phyloP scores from a whole-genome alignment of 1,284 basidiomycete species.

The Cryptococcus jaspeensis region DNA sequence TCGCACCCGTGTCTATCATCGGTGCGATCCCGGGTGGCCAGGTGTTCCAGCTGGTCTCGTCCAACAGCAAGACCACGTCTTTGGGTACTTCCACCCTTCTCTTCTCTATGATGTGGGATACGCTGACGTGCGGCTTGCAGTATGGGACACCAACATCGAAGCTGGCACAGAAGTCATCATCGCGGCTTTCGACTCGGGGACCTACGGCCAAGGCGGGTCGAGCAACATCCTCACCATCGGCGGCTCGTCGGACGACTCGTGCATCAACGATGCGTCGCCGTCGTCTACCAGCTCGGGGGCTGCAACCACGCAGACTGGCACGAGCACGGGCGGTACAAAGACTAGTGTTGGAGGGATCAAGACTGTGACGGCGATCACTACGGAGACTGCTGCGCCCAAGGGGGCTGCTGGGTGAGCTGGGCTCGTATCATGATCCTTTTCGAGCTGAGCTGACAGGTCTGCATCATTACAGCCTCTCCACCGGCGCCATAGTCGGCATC shows the following conservation, averaged over 20 bases:
- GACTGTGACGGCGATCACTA: slow-evolving; percentile 39
- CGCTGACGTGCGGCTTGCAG: slow-evolving; percentile 9
- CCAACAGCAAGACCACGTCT: slow-evolving; percentile 11
- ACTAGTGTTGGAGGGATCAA: slow-evolving; percentile 26
- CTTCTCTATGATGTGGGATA: not conserved
- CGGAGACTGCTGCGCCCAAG: slow-evolving; percentile 15
- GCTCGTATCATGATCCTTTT: not conserved
- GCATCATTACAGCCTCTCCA: slow-evolving; percentile 22
- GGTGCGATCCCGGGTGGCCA: slow-evolving; percentile 45
- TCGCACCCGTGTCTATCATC: slow-evolving; percentile 33
- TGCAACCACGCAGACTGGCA: slow-evolving; percentile 15
- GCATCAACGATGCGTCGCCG: slow-evolving; percentile 33
- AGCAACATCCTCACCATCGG: slow-evolving; percentile 31
- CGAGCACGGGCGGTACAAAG: slow-evolving; percentile 10
- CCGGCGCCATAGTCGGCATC: slow-evolving; percentile 43
- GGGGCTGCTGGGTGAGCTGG: slow-evolving; percentile 26
- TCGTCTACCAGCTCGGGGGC: slow-evolving; percentile 28
- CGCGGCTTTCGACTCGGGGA: slow-evolving; percentile 33
- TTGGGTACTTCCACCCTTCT: slow-evolving; percentile 11
- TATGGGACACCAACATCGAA: slow-evolving; percentile 39
- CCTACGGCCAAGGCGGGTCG: slow-evolving; percentile 32
- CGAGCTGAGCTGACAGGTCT: not conserved
- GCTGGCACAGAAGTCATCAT: slow-evolving; percentile 35
- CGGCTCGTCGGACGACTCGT: slow-evolving; percentile 19
- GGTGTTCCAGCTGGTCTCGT: slow-evolving; percentile 30